These are phyloP conservation scores for Chlamydomonas incerta DNA, from an alignment of 139 green algal genomes.

Conservation along the genomic window DNA sequence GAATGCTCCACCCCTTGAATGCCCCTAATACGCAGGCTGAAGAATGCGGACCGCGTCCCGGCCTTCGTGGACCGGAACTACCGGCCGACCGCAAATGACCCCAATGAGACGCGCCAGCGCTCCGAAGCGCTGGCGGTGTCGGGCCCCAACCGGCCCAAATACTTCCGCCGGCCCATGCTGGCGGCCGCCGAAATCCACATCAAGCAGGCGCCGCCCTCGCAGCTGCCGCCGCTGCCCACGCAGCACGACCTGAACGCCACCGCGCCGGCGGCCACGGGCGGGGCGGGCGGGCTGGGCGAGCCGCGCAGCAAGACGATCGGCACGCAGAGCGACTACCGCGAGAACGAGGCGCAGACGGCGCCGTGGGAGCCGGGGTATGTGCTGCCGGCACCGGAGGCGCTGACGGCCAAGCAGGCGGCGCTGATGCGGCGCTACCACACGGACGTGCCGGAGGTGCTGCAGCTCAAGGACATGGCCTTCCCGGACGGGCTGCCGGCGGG, in stretches of 20 bases:
- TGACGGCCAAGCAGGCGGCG: conserved; percentile 66
- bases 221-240: conserved; percentile 17
- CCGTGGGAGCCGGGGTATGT: conserved; percentile 75
- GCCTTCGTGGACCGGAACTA: conserved; percentile 71
- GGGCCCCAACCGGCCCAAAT: conserved; percentile 66
- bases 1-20: neutral
- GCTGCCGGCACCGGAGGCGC: conserved; percentile 49
- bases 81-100: conserved; percentile 7
- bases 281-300: neutral
- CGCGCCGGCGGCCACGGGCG: neutral
- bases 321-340: conserved; percentile 85
- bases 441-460: conserved; percentile 77
- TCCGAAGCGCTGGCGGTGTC: conserved; percentile 46
- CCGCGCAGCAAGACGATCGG: conserved; percentile 58
- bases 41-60: conserved; percentile 71
- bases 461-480: conserved; percentile 75
- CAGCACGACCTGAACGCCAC: conserved; percentile 26
- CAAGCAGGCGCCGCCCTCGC: conserved; percentile 27
- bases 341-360: conserved; percentile 81
- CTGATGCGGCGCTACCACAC: conserved; percentile 62
- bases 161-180: conserved; percentile 61
- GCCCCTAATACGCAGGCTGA: conserved; percentile 58
- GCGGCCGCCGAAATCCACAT: conserved; percentile 48
- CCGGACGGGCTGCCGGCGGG: conserved; percentile 72
- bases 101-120: conserved; percentile 20